Base-by-base conservation (phyloP, 768 basidiomycete genomes). In the Rhizopogon vesiculosus region DNA sequence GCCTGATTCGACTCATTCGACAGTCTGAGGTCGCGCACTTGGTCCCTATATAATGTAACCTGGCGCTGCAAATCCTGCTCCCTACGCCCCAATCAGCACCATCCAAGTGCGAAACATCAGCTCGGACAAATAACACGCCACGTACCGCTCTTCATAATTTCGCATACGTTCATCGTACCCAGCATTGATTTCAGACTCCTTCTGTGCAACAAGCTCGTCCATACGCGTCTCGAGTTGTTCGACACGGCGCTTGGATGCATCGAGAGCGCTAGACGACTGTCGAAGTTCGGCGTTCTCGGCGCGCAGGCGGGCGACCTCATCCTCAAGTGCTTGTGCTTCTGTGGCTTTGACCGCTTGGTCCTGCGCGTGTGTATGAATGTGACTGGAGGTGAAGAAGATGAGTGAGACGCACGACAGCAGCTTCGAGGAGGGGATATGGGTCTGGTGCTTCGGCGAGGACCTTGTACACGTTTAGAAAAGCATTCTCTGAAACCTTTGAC, bases 381-480 rank as follows among this genome's bases (percentile, higher is more conserved):
- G 13, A 9, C 10, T 18, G 29, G 50, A 18, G 12, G 16, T 9
- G 29, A 58, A 54, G 8, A 45, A 12, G 29, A 59, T 41, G 16
- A 18, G 5, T 45, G 10, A 10, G 62, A 68, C 81, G 48, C 66
- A 93, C 91, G 31, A 98, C 91, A 10, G 93, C 95, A 12, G 87
- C 92, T 65, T 99, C 96, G 13, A 99, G 84, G 7, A 98, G 78
- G 8, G 97, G 97, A 68, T 96, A 97, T 15, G 97, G 97, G 69
- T 99, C 97, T 0, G 96, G 97, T 3, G 92, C 96, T 65, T 99
- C 97, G 0, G 96, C 94, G 7, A 99, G 73, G 19, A 96, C 84
- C 68, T 98, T 98, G 79, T 98, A 98, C 18, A 95, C 88, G 63
- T 86, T 92, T n/a, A 98, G 77, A 72, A 99, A 98, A 0, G 94